A percentile compares a stretch with the other conserved stretches of the same genome.
phyloP scores from a whole-genome alignment of 2,329 filamentous ascomycete genomes.

The Aspergillus spinulosporus region DNA sequence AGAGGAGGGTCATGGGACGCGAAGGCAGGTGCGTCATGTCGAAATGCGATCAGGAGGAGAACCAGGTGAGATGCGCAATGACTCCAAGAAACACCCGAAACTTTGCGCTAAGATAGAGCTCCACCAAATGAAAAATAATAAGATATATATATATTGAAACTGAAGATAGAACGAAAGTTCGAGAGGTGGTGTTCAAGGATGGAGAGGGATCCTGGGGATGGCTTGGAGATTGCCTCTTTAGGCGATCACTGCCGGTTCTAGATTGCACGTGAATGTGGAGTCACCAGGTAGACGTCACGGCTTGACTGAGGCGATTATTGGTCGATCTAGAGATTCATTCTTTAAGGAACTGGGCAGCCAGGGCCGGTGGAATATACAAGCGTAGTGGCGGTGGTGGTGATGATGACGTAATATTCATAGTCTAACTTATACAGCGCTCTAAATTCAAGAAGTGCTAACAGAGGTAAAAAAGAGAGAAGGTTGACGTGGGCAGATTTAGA shows the following conservation, averaged over 20 bases:
- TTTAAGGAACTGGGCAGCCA: constrained; percentile 4
- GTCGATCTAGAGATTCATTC: not conserved
- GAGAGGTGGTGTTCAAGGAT: not conserved
- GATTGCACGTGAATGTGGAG: constrained; percentile 11
- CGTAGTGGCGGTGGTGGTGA: not conserved
- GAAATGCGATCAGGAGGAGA: constrained; percentile 7
- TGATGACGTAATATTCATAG: not conserved
- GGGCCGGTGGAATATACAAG: not conserved
- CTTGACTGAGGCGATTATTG: not conserved
- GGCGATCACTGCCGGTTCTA: constrained; percentile 2
- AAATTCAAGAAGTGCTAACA: constrained; percentile 1
- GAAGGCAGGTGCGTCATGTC: constrained; percentile 5
- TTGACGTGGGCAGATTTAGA: not conserved
- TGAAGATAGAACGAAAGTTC: not conserved
- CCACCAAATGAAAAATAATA: not conserved
- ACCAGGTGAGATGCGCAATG: not conserved
- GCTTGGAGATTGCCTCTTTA: constrained; percentile 6
- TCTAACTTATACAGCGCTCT: constrained; percentile 3
- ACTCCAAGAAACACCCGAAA: not conserved
- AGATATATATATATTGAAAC: not conserved
- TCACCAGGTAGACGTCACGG: too few relatives aligned
- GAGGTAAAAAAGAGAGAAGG: constrained; percentile 1
- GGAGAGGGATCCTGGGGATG: not conserved
- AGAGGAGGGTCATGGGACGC: constrained; percentile 6
- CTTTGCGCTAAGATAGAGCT: not conserved